Base-by-base conservation (phyloP, 345 rosid genomes). In the Brassica cretica region DNA sequence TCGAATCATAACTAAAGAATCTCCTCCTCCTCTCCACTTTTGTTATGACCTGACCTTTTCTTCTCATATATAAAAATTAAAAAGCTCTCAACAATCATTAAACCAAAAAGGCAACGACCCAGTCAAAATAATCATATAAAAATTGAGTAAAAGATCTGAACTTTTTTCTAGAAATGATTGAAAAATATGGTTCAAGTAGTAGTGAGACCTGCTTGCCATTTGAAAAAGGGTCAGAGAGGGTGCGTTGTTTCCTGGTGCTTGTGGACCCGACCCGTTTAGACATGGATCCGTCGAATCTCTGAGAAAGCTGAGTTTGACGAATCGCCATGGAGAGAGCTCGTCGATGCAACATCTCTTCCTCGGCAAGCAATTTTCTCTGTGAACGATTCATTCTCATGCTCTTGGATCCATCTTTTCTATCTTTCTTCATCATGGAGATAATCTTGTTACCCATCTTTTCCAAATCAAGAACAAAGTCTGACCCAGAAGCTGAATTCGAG, bases 281-380 rank as follows among this genome's bases (percentile, higher is more conserved):
- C 93, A 95, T 91, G 88, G 99, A 95, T 84, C 99, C 97, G 3
- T 95, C 98, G 35, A 91, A 91, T 83, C 99, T 84, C 86, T 90
- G 99, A 74, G 99, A 95, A 78, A 88, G 80, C 60, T 87, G 93
- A 71, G 89, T 90, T 82, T 94, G 98, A 27, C 91, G 96, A 79
- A 91, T 84, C 33, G 92, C 99, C 98, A 92, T 89, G 15, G 99
- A 95, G 6, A 95, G 71, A 84, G 97, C 97, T 86, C 93, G 95
- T 33, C 91, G 88, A 78, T 94, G 98, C 82, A 94, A 78, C 41
- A 88, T 68, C 88, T 94, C 98, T 80, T 95, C 99, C 32, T 95
- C 99, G 0, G 89, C 85, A 73, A 85, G 84, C 82, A 87, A 53
- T 78, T 95, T 95, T 82, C 96, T 92, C 73, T 92, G 97, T 5